Conservation (phyloP, 331 rosid species). For the Malus hybrid region DNA sequence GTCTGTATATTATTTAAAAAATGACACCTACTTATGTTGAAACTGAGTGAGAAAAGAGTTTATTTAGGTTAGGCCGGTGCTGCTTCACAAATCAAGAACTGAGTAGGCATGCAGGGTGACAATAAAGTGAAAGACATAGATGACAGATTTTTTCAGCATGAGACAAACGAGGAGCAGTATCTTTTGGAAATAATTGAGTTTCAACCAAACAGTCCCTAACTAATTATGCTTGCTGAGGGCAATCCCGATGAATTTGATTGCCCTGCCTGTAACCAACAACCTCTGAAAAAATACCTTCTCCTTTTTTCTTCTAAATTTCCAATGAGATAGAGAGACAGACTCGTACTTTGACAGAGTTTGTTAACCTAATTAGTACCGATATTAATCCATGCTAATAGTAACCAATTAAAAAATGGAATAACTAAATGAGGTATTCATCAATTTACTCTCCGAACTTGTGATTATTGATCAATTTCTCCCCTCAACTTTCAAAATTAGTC, state of each 20-base stretch:
- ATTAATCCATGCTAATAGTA: background rate
- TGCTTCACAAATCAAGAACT: background rate
- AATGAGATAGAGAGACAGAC: background rate
- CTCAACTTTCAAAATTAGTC: no score
- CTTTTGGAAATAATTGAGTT: conserved; percentile 5
- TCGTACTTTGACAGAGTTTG: background rate
- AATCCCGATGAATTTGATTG: conserved; percentile 2
- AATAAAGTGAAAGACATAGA: background rate
- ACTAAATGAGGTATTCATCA: no score
- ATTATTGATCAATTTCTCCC: no score
- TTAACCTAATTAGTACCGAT: conserved; percentile 3
- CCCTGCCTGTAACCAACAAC: conserved; percentile 4
- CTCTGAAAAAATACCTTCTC: background rate
- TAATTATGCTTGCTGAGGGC: background rate
- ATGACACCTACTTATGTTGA: no score
- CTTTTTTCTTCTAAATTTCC: background rate
- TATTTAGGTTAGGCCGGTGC: background rate
- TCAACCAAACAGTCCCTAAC: background rate
- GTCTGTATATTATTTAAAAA: no score
- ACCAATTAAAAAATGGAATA: background rate
- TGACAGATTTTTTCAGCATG: background rate
- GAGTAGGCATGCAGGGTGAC: background rate
- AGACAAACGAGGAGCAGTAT: background rate
- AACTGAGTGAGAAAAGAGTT: background rate
- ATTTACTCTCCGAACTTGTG: no score